Evolutionary conservation across 805 yeast genomes (phyloP).

Genomic region (Nakazawaea laoshanensis): DNA sequence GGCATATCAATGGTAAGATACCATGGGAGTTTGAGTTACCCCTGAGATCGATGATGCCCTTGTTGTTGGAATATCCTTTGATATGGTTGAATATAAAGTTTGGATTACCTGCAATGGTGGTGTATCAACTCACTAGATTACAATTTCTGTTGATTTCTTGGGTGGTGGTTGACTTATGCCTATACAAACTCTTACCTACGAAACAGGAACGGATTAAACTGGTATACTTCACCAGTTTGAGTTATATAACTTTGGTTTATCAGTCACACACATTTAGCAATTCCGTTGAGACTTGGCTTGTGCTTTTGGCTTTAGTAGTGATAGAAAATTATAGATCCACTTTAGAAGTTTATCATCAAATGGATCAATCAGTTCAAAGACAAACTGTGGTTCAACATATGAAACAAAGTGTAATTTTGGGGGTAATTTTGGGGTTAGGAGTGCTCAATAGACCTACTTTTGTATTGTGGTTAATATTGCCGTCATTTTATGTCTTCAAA

Average conservation of each 20-base stretch:
- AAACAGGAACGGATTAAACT: conserved; percentile 29
- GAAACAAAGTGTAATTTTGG: conserved; percentile 25
- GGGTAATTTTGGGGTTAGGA: conserved; percentile 52
- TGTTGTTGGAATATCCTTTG: conserved; percentile 67
- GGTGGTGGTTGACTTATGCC: conserved; percentile 21
- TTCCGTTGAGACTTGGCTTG: conserved; percentile 60
- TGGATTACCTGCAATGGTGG: conserved; percentile 34
- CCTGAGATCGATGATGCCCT: conserved; percentile 64
- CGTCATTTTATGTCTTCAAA: conserved; percentile 38
- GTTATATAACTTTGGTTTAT: conserved; percentile 66
- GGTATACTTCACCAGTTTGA: conserved; percentile 39
- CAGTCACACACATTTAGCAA: conserved; percentile 92
- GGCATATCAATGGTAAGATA: conserved; percentile 33
- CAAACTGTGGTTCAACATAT: conserved; percentile 2
- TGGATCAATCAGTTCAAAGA: not conserved
- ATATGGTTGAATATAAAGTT: conserved; percentile 22
- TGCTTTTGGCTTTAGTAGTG: conserved; percentile 41
- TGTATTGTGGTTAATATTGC: conserved; percentile 62
- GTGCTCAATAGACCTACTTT: conserved; percentile 82
- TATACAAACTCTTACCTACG: conserved; percentile 22
- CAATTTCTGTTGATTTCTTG: conserved; percentile 27
- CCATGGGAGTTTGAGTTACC: conserved; percentile 85
- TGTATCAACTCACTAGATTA: conserved; percentile 48
- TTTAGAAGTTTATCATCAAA: conserved; percentile 11
- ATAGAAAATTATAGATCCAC: conserved; percentile 26